phyloP scores from a whole-genome alignment of 805 yeast species.

The Brettanomyces custersianus region DNA sequence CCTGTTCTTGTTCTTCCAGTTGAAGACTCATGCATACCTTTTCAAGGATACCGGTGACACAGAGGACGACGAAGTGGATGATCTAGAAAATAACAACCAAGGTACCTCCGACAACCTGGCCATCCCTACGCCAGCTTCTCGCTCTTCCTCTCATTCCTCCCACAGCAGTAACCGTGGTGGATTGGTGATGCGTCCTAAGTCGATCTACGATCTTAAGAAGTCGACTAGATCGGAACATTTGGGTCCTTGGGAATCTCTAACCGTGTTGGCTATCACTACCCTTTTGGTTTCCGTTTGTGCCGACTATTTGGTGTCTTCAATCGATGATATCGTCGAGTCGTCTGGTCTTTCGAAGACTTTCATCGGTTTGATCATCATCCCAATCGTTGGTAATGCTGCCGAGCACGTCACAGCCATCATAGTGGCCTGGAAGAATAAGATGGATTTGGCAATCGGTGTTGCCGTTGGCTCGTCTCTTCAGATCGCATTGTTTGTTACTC shows the following conservation, averaged over 20 bases:
- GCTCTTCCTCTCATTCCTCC: constrained; percentile 2
- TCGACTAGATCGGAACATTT: constrained; percentile 30
- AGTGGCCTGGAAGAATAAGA: constrained; percentile 91
- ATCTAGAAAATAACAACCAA: background rate
- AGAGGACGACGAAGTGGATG: background rate
- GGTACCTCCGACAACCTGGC: constrained; percentile 1
- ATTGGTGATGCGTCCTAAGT: constrained; percentile 21
- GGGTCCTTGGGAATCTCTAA: constrained; percentile 43
- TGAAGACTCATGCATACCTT: constrained; percentile 71
- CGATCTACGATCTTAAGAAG: constrained; percentile 18
- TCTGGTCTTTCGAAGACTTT: constrained; percentile 91
- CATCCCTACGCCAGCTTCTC: constrained; percentile 1
- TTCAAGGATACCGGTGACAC: constrained; percentile 28
- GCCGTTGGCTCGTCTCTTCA: constrained; percentile 95
- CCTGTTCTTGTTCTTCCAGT: constrained; percentile 77
- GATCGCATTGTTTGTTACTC: constrained; percentile 91
- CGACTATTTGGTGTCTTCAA: constrained; percentile 87
- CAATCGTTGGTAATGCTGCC: constrained; percentile 97
- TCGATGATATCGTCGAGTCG: constrained; percentile 76
- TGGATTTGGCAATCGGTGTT: constrained; percentile 95
- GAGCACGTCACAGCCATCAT: constrained; percentile 96
- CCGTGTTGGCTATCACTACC: constrained; percentile 56
- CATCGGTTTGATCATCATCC: constrained; percentile 86
- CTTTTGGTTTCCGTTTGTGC: constrained; percentile 83
- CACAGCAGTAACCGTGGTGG: constrained; percentile 15